phyloP scores from a whole-genome alignment of 768 basidiomycete species.

The Leccinum imitatum region DNA sequence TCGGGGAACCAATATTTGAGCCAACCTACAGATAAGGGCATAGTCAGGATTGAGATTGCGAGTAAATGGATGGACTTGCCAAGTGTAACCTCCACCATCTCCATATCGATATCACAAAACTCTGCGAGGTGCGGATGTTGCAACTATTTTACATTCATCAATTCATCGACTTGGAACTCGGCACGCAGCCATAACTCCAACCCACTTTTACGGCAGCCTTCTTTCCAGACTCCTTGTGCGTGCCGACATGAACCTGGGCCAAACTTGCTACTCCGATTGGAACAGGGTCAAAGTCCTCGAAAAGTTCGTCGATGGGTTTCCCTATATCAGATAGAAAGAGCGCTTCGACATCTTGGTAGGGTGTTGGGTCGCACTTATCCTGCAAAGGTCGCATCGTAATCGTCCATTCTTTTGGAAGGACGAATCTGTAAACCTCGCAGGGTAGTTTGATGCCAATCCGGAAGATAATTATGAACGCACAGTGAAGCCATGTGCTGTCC shows the following conservation, averaged over 20 bases:
- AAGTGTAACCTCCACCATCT: slow-evolving; percentile 74
- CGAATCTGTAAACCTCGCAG: slow-evolving; percentile 33
- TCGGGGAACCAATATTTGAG: slow-evolving; percentile 93
- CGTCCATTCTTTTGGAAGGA: slow-evolving; percentile 68
- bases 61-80: slow-evolving; percentile 38
- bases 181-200: slow-evolving; percentile 2
- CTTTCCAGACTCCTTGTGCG: slow-evolving; percentile 65
- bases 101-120: slow-evolving; percentile 89
- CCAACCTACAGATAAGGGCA: slow-evolving; percentile 49
- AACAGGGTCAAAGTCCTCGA: slow-evolving; percentile 78
- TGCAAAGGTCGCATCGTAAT: slow-evolving; percentile 63
- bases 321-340: slow-evolving; percentile 84
- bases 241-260: slow-evolving; percentile 92
- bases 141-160: slow-evolving; percentile 40
- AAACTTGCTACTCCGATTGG: slow-evolving; percentile 96
- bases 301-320: slow-evolving; percentile 65
- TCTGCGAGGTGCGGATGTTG: slow-evolving; percentile 95
- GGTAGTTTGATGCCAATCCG: slow-evolving; percentile 20
- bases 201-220: slow-evolving; percentile 83
- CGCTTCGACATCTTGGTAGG: slow-evolving; percentile 69
- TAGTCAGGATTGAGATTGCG: not conserved
- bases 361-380: slow-evolving; percentile 91
- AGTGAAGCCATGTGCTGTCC: slow-evolving; percentile 85
- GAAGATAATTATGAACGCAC: slow-evolving; percentile 36
- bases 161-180: not conserved